Evolutionary conservation across 2,329 filamentous ascomycete genomes (phyloP).

Genomic region (Blastomyces silverae): DNA sequence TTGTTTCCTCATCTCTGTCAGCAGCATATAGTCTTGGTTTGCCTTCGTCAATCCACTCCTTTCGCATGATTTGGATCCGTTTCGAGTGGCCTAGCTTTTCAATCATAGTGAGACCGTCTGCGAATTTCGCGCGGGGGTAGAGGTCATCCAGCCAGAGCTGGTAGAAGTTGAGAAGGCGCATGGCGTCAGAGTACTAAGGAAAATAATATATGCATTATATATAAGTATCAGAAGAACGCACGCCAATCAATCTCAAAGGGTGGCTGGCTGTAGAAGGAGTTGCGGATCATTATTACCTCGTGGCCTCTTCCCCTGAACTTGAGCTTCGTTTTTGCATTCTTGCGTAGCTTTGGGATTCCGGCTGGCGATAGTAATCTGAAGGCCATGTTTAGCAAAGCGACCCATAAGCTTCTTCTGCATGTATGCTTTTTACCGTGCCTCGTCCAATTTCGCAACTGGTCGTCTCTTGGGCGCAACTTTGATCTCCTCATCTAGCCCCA

Average conservation of each 20-base stretch:
- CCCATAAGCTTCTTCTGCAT: constrained; percentile 14
- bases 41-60: constrained; percentile 75
- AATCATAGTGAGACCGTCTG: constrained; percentile 80
- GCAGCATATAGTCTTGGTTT: constrained; percentile 28
- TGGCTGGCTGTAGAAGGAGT: not conserved
- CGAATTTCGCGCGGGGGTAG: constrained; percentile 89
- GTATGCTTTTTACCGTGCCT: constrained; percentile 52
- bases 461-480: constrained; percentile 69
- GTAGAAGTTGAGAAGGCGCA: constrained; percentile 77
- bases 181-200: constrained; percentile 70
- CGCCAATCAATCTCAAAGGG: not conserved
- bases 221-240: not conserved
- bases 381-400: not conserved
- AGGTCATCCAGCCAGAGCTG: constrained; percentile 96
- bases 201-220: not conserved
- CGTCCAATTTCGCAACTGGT: constrained; percentile 80
- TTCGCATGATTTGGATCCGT: constrained; percentile 63
- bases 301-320: constrained; percentile 90
- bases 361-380: constrained; percentile 68
- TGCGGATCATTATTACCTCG: constrained; percentile 50
- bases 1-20: constrained; percentile 12
- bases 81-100: constrained; percentile 90
- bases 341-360: constrained; percentile 76
- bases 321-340: constrained; percentile 60
- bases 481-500: constrained; percentile 83